phyloP scores from a whole-genome alignment of 2,329 filamentous ascomycete species.

The Exophiala alcalophila region DNA sequence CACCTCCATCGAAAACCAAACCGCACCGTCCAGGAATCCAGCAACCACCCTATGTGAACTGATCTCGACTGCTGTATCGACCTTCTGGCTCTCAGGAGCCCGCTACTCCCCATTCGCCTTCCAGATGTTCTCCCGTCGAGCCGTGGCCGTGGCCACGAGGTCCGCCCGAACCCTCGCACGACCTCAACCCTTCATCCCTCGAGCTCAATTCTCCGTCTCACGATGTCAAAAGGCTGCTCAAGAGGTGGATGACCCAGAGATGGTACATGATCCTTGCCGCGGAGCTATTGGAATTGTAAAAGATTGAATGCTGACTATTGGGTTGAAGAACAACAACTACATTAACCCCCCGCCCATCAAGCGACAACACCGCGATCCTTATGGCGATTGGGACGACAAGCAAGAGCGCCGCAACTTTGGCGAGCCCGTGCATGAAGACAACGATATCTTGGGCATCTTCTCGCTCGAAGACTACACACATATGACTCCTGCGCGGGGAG shows the following conservation, averaged over 20 bases:
- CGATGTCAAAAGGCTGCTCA: conserved; percentile 38
- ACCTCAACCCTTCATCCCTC: conserved; percentile 29
- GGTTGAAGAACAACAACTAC: conserved; percentile 46
- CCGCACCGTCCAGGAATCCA: too few relatives aligned
- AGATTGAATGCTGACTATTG: conserved; percentile 17
- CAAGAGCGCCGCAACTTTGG: conserved; percentile 96
- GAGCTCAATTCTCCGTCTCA: conserved; percentile 44
- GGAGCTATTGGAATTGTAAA: conserved; percentile 20
- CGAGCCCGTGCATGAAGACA: conserved; percentile 94
- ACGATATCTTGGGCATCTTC: conserved; percentile 88
- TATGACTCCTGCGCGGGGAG: conserved; percentile 67
- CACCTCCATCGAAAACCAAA: too few relatives aligned
- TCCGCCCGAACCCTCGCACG: conserved; percentile 29
- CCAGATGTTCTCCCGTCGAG: conserved; percentile 47
- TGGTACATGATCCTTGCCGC: conserved; percentile 35
- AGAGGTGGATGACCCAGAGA: conserved; percentile 42
- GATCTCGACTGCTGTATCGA: conserved; percentile 11
- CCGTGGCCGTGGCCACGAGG: conserved; percentile 39
- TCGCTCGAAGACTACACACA: conserved; percentile 87
- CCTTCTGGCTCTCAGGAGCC: conserved; percentile 14
- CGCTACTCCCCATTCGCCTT: conserved; percentile 5
- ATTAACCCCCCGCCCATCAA: conserved; percentile 62
- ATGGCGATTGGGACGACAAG: conserved; percentile 94
- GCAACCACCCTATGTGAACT: conserved; percentile 10
- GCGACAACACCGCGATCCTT: conserved; percentile 87